Conservation (phyloP, 208 protist genomes). For the Acanthamoeba quina region DNA sequence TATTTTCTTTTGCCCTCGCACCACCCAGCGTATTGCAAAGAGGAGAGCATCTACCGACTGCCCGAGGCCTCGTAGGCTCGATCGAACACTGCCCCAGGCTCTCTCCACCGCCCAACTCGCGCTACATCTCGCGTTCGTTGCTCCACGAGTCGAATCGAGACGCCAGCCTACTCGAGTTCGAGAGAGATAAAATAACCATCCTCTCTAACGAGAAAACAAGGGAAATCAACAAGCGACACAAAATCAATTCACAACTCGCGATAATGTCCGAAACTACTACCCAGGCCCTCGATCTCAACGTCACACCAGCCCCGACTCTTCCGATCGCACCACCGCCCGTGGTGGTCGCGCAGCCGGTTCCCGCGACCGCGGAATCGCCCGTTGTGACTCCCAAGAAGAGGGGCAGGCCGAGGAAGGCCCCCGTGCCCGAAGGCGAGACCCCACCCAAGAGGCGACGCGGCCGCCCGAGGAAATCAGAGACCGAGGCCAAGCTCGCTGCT, state of each 20-base stretch:
- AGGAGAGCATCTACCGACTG: background rate
- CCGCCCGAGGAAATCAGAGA: slow-evolving; percentile 35
- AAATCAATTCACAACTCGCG: background rate
- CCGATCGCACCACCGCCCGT: background rate
- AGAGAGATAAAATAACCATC: background rate
- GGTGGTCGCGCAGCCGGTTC: background rate
- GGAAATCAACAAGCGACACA: background rate
- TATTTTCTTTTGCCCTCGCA: background rate
- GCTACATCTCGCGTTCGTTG: no score
- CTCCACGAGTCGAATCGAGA: no score
- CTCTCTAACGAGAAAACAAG: background rate
- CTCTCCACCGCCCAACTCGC: no score
- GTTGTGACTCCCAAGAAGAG: slow-evolving; percentile 47
- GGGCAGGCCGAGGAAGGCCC: slow-evolving; percentile 51
- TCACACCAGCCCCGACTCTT: background rate
- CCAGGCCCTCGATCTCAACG: background rate
- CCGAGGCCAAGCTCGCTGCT: slow-evolving; percentile 10
- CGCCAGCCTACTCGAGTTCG: no score
- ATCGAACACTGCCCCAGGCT: background rate
- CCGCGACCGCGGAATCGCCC: background rate
- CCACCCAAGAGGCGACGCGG: slow-evolving; percentile 44
- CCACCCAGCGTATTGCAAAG: background rate
- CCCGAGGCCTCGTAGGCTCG: background rate
- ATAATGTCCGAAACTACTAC: background rate
- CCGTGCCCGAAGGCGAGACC: slow-evolving; percentile 44